phyloP scores from a whole-genome alignment of 371 early-diverging fungal species.

The Mucor saturninus region DNA sequence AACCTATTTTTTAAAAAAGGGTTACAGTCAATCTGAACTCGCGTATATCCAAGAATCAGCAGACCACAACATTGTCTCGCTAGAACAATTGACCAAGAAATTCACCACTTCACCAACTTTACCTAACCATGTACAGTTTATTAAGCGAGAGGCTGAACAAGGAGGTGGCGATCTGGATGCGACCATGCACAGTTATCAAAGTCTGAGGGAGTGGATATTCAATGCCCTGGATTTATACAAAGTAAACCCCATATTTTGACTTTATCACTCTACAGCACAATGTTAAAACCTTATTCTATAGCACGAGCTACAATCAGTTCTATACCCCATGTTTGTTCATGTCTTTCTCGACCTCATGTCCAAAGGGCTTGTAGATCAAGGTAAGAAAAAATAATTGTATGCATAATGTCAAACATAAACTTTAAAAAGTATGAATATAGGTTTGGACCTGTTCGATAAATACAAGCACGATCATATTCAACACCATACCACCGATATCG shows the following conservation, averaged over 20 bases:
- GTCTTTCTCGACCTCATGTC: conserved; percentile 90
- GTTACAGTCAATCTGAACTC: conserved; percentile 37
- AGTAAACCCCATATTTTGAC: conserved; percentile 43
- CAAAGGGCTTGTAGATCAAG: conserved; percentile 65
- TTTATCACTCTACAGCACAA: conserved; percentile 1
- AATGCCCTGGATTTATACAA: conserved; percentile 94
- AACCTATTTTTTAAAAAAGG: conserved; percentile 47
- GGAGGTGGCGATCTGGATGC: conserved; percentile 71
- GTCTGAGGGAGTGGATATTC: conserved; percentile 92
- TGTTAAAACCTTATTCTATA: conserved; percentile 23
- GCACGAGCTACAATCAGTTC: conserved; percentile 84
- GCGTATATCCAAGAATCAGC: conserved; percentile 37
- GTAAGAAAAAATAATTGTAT: conserved; percentile 39
- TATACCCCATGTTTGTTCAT: conserved; percentile 97
- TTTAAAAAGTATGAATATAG: conserved; percentile 13
- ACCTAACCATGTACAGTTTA: conserved; percentile 67
- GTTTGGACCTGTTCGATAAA: conserved; percentile 72
- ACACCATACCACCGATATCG: conserved; percentile 73
- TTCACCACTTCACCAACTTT: conserved; percentile 32
- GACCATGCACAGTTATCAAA: conserved; percentile 76
- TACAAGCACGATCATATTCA: conserved; percentile 81
- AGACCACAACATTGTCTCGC: conserved; percentile 29
- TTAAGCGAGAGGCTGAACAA: conserved; percentile 65
- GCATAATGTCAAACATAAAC: not conserved
- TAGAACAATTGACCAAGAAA: conserved; percentile 37